phyloP scores from a whole-genome alignment of 805 yeast genomes.

The Candida incommunis region DNA sequence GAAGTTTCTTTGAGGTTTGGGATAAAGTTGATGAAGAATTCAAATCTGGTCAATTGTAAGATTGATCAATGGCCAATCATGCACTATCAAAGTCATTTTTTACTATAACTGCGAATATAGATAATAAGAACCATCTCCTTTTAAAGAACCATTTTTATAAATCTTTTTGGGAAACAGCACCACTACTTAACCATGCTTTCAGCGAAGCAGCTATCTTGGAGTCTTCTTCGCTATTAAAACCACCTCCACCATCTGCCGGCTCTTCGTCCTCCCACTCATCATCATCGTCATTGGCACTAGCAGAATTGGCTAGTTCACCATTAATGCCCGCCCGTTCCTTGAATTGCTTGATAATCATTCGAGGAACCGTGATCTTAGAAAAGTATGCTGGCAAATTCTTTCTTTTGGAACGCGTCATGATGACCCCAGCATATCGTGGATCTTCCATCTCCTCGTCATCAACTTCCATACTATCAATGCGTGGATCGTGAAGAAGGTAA shows the following conservation, averaged over 20 bases:
- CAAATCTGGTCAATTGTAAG: constrained; percentile 15
- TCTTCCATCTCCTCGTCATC: constrained; percentile 54
- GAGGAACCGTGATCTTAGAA: constrained; percentile 51
- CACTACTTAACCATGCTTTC: background rate
- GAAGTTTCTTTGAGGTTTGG: constrained; percentile 58
- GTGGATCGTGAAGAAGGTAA: constrained; percentile 40
- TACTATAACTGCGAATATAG: too few species aligned
- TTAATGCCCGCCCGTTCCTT: constrained; percentile 19
- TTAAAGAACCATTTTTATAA: too few species aligned
- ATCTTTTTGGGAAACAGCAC: background rate
- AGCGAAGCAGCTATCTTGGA: background rate
- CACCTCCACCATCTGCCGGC: background rate
- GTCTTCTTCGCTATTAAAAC: background rate
- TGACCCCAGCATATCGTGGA: constrained; percentile 44
- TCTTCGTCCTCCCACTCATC: background rate
- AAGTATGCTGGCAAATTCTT: constrained; percentile 46
- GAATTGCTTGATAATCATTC: constrained; percentile 60
- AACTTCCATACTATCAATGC: constrained; percentile 40
- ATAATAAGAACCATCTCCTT: too few species aligned
- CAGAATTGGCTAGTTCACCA: background rate
- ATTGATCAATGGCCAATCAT: too few species aligned
- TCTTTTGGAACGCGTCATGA: constrained; percentile 78
- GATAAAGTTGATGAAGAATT: constrained; percentile 30
- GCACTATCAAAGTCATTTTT: too few species aligned
- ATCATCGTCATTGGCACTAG: background rate